phyloP scores from a whole-genome alignment of 2,329 filamentous ascomycete species.

The Paraphaeosphaeria minitans region DNA sequence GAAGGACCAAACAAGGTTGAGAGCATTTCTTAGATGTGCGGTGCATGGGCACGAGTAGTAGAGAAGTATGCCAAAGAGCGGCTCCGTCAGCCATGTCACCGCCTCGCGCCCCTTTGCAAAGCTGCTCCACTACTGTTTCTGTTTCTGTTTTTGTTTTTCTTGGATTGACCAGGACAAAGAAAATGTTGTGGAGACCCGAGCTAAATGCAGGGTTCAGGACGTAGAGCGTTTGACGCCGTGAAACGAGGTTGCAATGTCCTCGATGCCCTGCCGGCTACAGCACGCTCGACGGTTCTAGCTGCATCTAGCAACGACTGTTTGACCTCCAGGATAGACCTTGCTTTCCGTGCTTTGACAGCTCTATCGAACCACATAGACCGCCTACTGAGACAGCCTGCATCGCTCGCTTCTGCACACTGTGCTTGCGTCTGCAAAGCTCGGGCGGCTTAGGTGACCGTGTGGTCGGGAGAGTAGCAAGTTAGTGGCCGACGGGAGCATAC shows the following conservation, averaged over 20 bases:
- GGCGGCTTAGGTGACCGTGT: slow-evolving; percentile 38
- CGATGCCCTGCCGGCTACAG: slow-evolving; percentile 34
- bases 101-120: slow-evolving; percentile 15
- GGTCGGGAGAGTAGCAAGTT: slow-evolving; percentile 31
- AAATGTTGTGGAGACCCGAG: slow-evolving; percentile 16
- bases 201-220: slow-evolving; percentile 34
- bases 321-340: slow-evolving; percentile 27
- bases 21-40: neutral
- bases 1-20: neutral
- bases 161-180: slow-evolving; percentile 20
- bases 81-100: slow-evolving; percentile 1
- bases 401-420: slow-evolving; percentile 35
- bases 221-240: slow-evolving; percentile 42
- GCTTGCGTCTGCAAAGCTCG: slow-evolving; percentile 36
- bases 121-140: slow-evolving; percentile 19
- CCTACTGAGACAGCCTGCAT: slow-evolving; percentile 30
- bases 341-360: slow-evolving; percentile 17
- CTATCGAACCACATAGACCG: slow-evolving; percentile 30
- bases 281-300: slow-evolving; percentile 26
- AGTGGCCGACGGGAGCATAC: slow-evolving; percentile 24
- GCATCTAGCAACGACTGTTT: slow-evolving; percentile 24
- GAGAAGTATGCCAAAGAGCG: neutral
- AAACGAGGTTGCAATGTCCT: slow-evolving; percentile 39
- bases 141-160: slow-evolving; percentile 19
- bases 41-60: neutral